Conservation (phyloP, 2,329 filamentous ascomycete species). For the Clarireedia sp. region DNA sequence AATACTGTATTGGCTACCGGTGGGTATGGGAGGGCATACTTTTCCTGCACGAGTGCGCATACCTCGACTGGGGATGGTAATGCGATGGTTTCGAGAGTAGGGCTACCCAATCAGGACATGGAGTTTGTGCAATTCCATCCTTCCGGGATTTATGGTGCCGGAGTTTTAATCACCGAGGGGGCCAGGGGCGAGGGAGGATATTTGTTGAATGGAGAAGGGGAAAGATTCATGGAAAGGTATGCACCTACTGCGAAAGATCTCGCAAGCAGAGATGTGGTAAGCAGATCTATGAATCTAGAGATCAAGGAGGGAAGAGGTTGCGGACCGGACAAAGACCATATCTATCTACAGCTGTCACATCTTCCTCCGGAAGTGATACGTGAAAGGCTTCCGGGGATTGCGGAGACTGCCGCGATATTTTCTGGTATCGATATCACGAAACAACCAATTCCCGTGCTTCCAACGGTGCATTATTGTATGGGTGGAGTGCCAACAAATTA, state of each 20-base stretch:
- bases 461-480: constrained; percentile 99
- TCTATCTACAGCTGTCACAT: constrained; percentile 96
- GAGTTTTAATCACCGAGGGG: constrained; percentile 95
- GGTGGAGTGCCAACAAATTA: constrained; percentile 97
- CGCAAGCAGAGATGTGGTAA: constrained; percentile 91
- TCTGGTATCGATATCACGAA: constrained; percentile 94
- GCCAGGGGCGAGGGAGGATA: constrained; percentile 98
- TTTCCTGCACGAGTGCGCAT: constrained; percentile 95
- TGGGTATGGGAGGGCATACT: constrained; percentile 96
- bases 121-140: constrained; percentile 99
- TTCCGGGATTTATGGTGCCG: constrained; percentile 97
- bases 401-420: constrained; percentile 96
- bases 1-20: constrained; percentile 96
- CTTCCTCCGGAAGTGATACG: constrained; percentile 85
- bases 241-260: constrained; percentile 97
- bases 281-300: constrained; percentile 96
- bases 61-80: constrained; percentile 98
- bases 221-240: constrained; percentile 99
- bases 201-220: constrained; percentile 93
- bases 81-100: constrained; percentile 97
- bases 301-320: constrained; percentile 97
- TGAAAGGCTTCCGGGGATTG: constrained; percentile 96
- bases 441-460: constrained; percentile 92
- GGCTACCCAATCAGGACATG: constrained; percentile 96
- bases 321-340: constrained; percentile 94